Evolutionary conservation across 768 basidiomycete genomes (phyloP), one percentile per base, ranked within the genome.

Genomic region (Cyclocybe aegerita): DNA sequence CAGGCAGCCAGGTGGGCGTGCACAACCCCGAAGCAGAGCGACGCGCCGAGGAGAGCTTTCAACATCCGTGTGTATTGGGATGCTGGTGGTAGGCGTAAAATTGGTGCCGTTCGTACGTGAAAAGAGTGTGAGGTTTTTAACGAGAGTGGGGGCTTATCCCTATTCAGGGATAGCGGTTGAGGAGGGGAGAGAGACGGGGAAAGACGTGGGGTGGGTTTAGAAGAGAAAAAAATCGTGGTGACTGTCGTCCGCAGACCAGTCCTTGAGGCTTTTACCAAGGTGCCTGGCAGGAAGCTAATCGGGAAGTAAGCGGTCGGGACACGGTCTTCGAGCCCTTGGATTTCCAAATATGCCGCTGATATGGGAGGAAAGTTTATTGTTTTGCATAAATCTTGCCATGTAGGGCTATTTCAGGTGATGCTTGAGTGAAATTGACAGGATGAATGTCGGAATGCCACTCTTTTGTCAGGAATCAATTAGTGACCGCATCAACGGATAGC

Each of bases 1-100:
- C 62, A 78, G 7, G 74, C 66, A 33, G 71, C 73, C 46, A 79
- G 52, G 63, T 79, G 78, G 30, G 74, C 76, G 16, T 61, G 58
- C 30, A 61, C 67, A 43, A 41, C 36, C 30, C 52, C 55, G 37
- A 58, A 30, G 46, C 42, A 54, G 9, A 57, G 30, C 14, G 50
- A 43, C 42, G 56, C 50, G 48, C 52, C 49, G 38, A 61, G 39
- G 34, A 59, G 48, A 14, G 51, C 32, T 23, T 23, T 23, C 23
- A 23, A 23, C 23, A 23, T 23, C 23, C 5, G 23, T 5, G 23
- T 23, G 23, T 23, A 23, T 23, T 23, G 23, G 5, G 23, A 23
- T 23, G 23, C 4, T 23, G 23, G 23, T 23, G 23, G 23, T 23
- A 3, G 23, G 23, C 23, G 23, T 23, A 43, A 37, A 44, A 47